These are phyloP conservation scores for Parietaria judaica DNA, from an alignment of 306 rosid species.

Conservation along the genomic window DNA sequence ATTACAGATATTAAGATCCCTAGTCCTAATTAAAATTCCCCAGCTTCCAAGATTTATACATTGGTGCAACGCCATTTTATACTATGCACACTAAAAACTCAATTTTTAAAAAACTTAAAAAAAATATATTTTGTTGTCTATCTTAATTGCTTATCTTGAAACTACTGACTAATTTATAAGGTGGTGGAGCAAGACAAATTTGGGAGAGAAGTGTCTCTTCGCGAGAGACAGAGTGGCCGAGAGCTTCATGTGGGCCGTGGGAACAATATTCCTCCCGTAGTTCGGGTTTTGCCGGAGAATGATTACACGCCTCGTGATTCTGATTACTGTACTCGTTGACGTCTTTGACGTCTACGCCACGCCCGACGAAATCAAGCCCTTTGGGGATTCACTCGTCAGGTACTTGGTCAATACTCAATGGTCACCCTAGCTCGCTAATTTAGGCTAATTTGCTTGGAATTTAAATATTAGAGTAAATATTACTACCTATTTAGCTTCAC, in stretches of 20 bases:
- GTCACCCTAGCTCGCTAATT: too few species aligned
- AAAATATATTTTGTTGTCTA: too few species aligned
- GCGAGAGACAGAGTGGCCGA: background rate
- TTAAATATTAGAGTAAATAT: too few species aligned
- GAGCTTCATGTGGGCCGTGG: background rate
- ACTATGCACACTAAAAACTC: too few species aligned
- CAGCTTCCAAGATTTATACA: too few species aligned
- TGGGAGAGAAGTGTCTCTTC: background rate
- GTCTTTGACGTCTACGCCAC: background rate
- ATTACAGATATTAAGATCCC: too few species aligned
- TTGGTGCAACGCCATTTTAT: too few species aligned
- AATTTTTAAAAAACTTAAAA: too few species aligned
- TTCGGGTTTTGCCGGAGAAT: background rate
- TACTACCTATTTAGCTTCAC: too few species aligned
- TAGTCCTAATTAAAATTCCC: too few species aligned
- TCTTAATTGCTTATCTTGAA: too few species aligned
- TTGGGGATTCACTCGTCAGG: background rate
- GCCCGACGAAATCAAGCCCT: background rate
- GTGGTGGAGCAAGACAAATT: background rate
- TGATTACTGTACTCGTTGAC: background rate
- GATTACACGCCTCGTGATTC: background rate
- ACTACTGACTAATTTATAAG: background rate
- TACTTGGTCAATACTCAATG: background rate
- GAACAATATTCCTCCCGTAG: background rate
- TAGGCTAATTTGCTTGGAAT: background rate